Evolutionary conservation across 257 asterid species (phyloP).

Genomic region (Fraxinus cuspidata): DNA sequence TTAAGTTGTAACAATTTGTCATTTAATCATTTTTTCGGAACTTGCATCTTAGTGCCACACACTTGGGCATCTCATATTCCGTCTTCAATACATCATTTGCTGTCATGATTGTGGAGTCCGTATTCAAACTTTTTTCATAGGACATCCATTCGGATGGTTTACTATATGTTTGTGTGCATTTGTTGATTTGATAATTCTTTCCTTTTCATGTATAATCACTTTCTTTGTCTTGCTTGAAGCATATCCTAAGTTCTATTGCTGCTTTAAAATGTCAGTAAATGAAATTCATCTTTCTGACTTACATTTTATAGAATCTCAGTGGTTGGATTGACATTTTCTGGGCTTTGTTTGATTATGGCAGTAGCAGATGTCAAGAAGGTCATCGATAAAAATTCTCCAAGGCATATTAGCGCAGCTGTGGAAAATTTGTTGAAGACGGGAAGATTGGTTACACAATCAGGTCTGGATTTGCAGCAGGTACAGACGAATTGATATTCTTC

Average conservation of each 20-base stretch:
- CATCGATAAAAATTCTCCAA: conserved; percentile 61
- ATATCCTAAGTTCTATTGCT: conserved; percentile 2
- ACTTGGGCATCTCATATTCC: neutral
- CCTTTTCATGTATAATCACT: conserved; percentile 4
- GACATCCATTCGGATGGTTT: neutral
- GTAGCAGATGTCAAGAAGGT: conserved; percentile 66
- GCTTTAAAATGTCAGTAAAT: conserved; percentile 6
- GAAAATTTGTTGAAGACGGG: conserved; percentile 92
- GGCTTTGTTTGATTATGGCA: conserved; percentile 47
- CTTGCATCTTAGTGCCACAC: neutral
- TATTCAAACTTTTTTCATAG: neutral
- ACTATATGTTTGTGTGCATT: neutral
- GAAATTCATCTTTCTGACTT: neutral
- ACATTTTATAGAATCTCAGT: neutral
- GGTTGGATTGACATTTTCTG: conserved; percentile 18
- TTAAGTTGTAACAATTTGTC: neutral
- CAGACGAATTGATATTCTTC: conserved; percentile 12
- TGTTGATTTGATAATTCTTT: neutral
- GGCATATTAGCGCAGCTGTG: conserved; percentile 64
- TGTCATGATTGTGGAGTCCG: neutral
- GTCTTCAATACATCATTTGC: neutral
- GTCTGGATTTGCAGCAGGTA: conserved; percentile 97
- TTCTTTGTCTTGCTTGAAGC: conserved; percentile 6
- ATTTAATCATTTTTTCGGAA: too few relatives aligned
- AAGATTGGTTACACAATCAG: conserved; percentile 64